Percentiles rank a stretch among this genome's conserved stretches.
These are phyloP conservation scores for Citrus maxima DNA, from an alignment of 345 rosid genomes.

Conservation along the genomic window DNA sequence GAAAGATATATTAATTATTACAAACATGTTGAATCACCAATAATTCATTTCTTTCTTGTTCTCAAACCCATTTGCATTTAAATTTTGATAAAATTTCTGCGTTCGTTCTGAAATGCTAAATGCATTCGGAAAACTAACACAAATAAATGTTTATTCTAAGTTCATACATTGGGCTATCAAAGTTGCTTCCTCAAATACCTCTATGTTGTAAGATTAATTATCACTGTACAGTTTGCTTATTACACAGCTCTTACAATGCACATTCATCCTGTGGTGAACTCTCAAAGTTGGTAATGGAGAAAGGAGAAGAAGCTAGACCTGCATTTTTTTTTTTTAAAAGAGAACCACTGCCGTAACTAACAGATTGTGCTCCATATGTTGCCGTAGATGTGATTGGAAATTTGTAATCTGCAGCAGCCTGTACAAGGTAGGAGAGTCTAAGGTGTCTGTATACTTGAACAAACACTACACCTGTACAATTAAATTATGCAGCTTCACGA, in stretches of 20 bases:
- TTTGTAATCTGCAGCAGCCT: background rate
- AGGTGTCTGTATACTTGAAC: background rate
- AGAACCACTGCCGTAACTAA: background rate
- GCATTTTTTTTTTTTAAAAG: background rate
- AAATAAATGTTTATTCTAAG: background rate
- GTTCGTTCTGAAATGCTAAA: background rate
- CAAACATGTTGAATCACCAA: background rate
- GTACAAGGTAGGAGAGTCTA: background rate
- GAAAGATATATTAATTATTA: background rate
- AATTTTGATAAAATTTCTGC: background rate
- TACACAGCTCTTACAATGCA: background rate
- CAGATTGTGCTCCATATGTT: background rate
- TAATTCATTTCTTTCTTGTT: background rate
- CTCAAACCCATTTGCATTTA: background rate
- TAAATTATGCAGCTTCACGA: slow-evolving; percentile 75
- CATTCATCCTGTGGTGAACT: background rate
- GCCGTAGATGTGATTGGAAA: background rate
- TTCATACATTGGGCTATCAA: background rate
- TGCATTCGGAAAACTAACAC: background rate
- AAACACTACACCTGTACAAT: slow-evolving; percentile 32
- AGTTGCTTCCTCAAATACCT: background rate
- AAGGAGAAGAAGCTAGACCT: background rate
- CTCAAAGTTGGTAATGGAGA: background rate
- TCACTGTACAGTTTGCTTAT: background rate
- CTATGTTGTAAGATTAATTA: background rate